A percentile compares a stretch with the other conserved stretches of the same genome.
These are phyloP conservation scores for Cucumis hystrix DNA, from an alignment of 306 rosid species.

Conservation along the genomic window DNA sequence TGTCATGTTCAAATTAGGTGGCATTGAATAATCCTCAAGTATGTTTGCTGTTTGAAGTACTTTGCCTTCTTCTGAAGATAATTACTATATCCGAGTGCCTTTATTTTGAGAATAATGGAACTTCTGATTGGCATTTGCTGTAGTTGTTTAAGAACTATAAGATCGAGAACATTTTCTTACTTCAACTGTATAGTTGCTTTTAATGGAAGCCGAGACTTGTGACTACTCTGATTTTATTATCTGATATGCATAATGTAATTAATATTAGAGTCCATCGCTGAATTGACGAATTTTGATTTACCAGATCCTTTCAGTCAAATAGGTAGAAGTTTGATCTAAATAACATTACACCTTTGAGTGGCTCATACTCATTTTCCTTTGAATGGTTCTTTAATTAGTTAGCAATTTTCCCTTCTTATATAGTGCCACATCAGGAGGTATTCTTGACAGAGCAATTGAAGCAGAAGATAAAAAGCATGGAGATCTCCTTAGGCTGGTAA, in stretches of 20 bases:
- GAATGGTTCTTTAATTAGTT: background rate
- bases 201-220: background rate
- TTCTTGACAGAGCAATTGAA: slow-evolving; percentile 92
- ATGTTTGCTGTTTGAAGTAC: background rate
- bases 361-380: background rate
- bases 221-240: background rate
- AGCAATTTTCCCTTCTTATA: slow-evolving; percentile 12
- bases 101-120: background rate
- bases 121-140: background rate
- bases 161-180: background rate
- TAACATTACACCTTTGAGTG: background rate
- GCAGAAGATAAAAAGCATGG: slow-evolving; percentile 97
- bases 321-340: background rate
- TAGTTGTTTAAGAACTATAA: background rate
- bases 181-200: background rate
- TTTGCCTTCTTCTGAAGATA: slow-evolving; percentile 3
- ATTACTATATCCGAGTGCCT: background rate
- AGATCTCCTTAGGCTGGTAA: slow-evolving; percentile 94
- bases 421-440: slow-evolving; percentile 98
- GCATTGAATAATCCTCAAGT: background rate
- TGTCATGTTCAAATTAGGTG: background rate
- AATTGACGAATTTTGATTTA: background rate
- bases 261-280: background rate
- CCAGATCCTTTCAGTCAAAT: background rate
- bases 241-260: background rate